Base-by-base conservation (phyloP, 345 rosid species). In the Citrus medica region DNA sequence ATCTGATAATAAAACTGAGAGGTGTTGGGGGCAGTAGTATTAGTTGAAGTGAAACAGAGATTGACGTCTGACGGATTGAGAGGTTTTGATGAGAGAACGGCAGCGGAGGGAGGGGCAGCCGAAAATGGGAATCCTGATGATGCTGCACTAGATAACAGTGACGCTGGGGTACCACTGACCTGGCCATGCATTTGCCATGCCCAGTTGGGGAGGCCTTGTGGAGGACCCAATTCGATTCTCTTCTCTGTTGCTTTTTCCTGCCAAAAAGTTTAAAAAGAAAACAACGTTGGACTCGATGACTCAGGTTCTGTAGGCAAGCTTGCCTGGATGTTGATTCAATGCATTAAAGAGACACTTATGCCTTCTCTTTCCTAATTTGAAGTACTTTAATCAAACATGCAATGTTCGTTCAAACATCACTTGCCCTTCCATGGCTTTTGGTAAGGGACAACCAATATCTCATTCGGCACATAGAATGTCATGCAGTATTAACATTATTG, bases 111-210 rank as follows among this genome's bases (percentile, higher is more conserved):
- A 24, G 88, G 89, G 76, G 87, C 82, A 66, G 92, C 88, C 79
- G 92, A 84, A 80, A 73, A 87, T 74, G 98, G 91, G 99, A 95
- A 95, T 95, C 99, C 93, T 95, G 99, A 95, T 93, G 99, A 95
- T 93, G 99, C 99, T 95, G 99, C 99, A 87, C 91, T 80, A 53
- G 97, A 86, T 80, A 84, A 84, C 90, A 84, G 73, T 76, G 92
- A 85, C 85, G 83, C 56, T 82, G 90, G 84, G 40, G 83, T 79
- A 73, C 85, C 79, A 76, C 79, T 81, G 80, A 85, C 84, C 76
- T 87, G 92, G 79, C 89, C 83, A 76, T 88, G 92, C 88, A 79
- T 84, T 87, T 90, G 92, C 95, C 97, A 89, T 56, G 86, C 87
- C 93, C 97, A 88, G 85, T 71, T 81, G 55, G 88, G 88, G 80